A percentile compares a stretch with the other conserved stretches of the same genome.
Evolutionary conservation across 139 green algal genomes (phyloP).

Genomic region (Closterium sp.): DNA sequence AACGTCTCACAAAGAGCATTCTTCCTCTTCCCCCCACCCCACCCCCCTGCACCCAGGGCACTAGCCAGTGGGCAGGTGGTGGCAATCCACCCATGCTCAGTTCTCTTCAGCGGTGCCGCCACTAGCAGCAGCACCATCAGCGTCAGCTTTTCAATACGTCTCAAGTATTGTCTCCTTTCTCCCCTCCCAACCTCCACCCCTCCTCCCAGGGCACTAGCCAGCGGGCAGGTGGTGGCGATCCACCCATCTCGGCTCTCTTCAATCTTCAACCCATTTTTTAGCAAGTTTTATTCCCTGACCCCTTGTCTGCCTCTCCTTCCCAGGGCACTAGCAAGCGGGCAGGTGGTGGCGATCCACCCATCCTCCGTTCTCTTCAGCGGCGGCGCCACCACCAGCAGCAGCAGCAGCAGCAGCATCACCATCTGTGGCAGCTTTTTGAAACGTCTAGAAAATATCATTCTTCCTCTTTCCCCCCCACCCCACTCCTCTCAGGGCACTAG

Average conservation of each 20-base stretch:
- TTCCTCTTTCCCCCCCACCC: neutral
- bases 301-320: neutral
- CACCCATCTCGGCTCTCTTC: no score
- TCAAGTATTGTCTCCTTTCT: no score
- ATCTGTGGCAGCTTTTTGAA: neutral
- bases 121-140: no score
- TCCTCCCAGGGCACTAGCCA: conserved; percentile 79
- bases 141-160: no score
- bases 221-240: conserved; percentile 82
- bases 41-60: conserved; percentile 68
- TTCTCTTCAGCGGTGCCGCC: no score
- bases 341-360: conserved; percentile 91
- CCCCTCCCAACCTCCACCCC: conserved; percentile 51
- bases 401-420: neutral
- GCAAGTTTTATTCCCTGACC: conserved; percentile 63
- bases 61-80: conserved; percentile 85
- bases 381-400: neutral
- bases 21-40: neutral
- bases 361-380: conserved; percentile 71
- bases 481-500: conserved; percentile 72
- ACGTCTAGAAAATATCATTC: neutral
- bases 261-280: no score
- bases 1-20: no score
- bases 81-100: conserved; percentile 90
- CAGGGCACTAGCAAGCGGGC: conserved; percentile 84